Conservation (phyloP, 2,329 filamentous ascomycete genomes). For the Arachnomyces sp. region DNA sequence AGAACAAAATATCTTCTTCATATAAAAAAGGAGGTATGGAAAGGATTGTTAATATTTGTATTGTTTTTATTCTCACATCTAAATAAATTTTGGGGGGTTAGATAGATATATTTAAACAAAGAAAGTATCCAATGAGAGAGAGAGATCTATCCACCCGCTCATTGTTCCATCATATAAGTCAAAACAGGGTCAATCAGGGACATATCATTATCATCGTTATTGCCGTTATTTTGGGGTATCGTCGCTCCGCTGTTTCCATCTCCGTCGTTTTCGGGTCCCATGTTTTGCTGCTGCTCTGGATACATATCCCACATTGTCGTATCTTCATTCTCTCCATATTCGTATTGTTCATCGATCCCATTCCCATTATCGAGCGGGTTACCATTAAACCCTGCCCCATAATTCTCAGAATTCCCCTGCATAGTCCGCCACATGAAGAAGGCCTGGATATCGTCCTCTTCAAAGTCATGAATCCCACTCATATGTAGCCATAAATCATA, state of each 20-base stretch:
- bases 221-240: constrained; percentile 16
- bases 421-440: constrained; percentile 34
- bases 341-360: background rate
- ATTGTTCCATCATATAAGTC: constrained; percentile 15
- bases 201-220: constrained; percentile 20
- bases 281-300: constrained; percentile 9
- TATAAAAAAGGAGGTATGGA: too few relatives aligned
- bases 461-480: constrained; percentile 35
- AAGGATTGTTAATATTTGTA: too few relatives aligned
- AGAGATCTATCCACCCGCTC: background rate
- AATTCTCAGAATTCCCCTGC: constrained; percentile 21
- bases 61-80: too few relatives aligned
- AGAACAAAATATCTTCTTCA: too few relatives aligned
- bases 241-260: constrained; percentile 16
- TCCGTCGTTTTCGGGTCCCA: background rate
- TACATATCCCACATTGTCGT: constrained; percentile 19
- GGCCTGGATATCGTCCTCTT: constrained; percentile 33
- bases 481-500: constrained; percentile 53
- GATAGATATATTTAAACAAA: constrained; percentile 3
- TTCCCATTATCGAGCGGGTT: constrained; percentile 5
- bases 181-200: constrained; percentile 29
- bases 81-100: too few relatives aligned
- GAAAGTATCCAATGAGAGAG: background rate
- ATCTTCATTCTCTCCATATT: constrained; percentile 13
- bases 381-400: constrained; percentile 8